Conservation (phyloP, 805 yeast species). For the Metschnikowia henanensis region DNA sequence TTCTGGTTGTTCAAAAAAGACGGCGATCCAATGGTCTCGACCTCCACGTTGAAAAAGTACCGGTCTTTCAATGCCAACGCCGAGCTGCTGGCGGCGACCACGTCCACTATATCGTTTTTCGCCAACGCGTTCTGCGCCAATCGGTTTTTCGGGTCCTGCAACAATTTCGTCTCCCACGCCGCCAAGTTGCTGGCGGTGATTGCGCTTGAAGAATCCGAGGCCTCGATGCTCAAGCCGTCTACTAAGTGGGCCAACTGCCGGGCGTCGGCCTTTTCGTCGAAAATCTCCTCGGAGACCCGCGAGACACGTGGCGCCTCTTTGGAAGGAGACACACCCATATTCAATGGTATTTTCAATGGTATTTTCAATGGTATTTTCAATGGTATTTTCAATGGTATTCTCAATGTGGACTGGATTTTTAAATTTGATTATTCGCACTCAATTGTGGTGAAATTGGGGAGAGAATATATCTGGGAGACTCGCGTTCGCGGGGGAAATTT, state of each 20-base stretch:
- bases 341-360: too few relatives aligned
- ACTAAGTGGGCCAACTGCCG: slow-evolving; percentile 3
- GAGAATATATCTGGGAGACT: too few relatives aligned
- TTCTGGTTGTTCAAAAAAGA: slow-evolving; percentile 55
- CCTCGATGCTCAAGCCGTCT: slow-evolving; percentile 4
- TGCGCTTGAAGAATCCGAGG: slow-evolving; percentile 2
- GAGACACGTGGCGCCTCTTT: neutral
- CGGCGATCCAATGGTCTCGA: slow-evolving; percentile 39
- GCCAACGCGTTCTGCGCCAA: slow-evolving; percentile 57
- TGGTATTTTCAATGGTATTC: too few relatives aligned
- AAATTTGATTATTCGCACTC: too few relatives aligned
- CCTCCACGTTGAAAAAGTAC: slow-evolving; percentile 38
- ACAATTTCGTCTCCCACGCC: slow-evolving; percentile 47
- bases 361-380: too few relatives aligned
- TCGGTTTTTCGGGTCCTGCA: slow-evolving; percentile 48
- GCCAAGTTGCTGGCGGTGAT: slow-evolving; percentile 24
- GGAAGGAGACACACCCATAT: slow-evolving; percentile 3
- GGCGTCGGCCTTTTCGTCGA: slow-evolving; percentile 3
- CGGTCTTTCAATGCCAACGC: slow-evolving; percentile 23
- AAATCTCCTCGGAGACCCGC: neutral
- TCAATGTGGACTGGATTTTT: too few relatives aligned
- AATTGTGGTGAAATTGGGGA: too few relatives aligned
- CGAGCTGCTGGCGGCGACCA: slow-evolving; percentile 37
- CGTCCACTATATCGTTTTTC: slow-evolving; percentile 42
- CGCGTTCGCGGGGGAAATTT: too few relatives aligned